phyloP scores from a whole-genome alignment of 768 basidiomycete genomes.

The Tricholoma bakamatsutake region DNA sequence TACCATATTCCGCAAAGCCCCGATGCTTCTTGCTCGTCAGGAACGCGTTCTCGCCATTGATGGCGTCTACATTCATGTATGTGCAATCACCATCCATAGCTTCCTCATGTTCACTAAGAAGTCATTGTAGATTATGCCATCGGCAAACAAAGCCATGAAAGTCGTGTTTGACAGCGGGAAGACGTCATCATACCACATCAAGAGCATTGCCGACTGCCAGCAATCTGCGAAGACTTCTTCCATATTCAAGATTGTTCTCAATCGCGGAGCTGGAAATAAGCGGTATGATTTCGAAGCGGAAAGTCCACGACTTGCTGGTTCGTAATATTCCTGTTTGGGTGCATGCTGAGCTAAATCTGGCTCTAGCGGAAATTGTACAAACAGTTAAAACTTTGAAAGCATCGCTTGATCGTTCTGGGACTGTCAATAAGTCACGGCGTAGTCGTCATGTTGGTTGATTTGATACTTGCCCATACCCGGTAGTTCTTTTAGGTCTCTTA shows the following conservation, averaged over 20 bases:
- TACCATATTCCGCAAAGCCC: constrained; percentile 89
- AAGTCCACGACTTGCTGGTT: constrained; percentile 72
- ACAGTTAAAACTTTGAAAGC: constrained; percentile 61
- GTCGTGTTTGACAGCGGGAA: constrained; percentile 86
- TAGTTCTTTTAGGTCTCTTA: background rate
- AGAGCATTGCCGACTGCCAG: constrained; percentile 77
- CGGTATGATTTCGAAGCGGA: constrained; percentile 98
- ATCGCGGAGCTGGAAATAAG: constrained; percentile 70
- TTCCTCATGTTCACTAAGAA: constrained; percentile 6
- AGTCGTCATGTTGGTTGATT: constrained; percentile 48
- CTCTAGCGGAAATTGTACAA: constrained; percentile 69
- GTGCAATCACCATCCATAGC: constrained; percentile 12
- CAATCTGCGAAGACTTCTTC: constrained; percentile 76
- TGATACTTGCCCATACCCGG: background rate
- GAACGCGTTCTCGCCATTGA: constrained; percentile 92
- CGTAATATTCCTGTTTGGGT: constrained; percentile 20
- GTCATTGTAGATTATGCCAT: constrained; percentile 74
- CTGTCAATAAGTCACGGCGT: constrained; percentile 54
- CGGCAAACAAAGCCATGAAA: constrained; percentile 61
- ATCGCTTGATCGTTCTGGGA: constrained; percentile 58
- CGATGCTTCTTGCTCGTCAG: constrained; percentile 87
- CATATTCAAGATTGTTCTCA: constrained; percentile 86
- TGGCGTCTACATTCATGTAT: constrained; percentile 86
- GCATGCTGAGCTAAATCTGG: constrained; percentile 3
- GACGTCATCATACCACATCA: constrained; percentile 90